Evolutionary conservation across 768 basidiomycete genomes (phyloP).

Genomic region (Flagelloscypha sp.): DNA sequence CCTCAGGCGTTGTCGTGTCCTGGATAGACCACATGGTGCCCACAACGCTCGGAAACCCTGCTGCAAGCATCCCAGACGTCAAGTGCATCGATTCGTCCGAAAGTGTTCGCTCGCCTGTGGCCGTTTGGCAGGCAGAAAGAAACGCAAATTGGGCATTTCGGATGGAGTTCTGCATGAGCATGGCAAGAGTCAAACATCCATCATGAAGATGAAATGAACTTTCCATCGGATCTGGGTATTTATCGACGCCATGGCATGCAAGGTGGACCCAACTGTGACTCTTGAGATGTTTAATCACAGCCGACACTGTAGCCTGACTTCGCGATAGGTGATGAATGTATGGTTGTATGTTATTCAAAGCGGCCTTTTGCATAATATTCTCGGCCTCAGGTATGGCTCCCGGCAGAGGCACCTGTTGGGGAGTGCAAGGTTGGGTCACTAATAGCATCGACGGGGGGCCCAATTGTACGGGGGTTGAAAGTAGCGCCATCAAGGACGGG

Average conservation of each 20-base stretch:
- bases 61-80: slow-evolving; percentile 21
- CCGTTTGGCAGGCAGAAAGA: slow-evolving; percentile 11
- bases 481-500: slow-evolving; percentile 21
- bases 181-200: slow-evolving; percentile 4
- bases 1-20: too few relatives aligned
- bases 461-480: not conserved
- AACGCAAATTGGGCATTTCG: slow-evolving; percentile 12
- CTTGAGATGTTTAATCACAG: slow-evolving; percentile 7
- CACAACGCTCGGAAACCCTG: slow-evolving; percentile 16
- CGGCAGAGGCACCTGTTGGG: slow-evolving; percentile 8
- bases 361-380: not conserved
- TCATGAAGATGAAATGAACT: slow-evolving; percentile 10
- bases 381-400: slow-evolving; percentile 7
- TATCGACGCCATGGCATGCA: slow-evolving; percentile 19
- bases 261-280: slow-evolving; percentile 18
- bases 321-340: too few relatives aligned
- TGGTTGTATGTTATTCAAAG: too few relatives aligned
- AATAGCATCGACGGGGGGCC: slow-evolving; percentile 6
- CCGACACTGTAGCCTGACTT: slow-evolving; percentile 9
- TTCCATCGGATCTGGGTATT: slow-evolving; percentile 9
- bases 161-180: slow-evolving; percentile 4
- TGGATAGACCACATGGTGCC: slow-evolving; percentile 5
- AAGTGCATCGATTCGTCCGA: slow-evolving; percentile 24
- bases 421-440: slow-evolving; percentile 12
- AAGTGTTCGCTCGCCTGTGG: slow-evolving; percentile 5